Conservation (phyloP, 352 stramenopile species). For the Phytopythium montanum region DNA sequence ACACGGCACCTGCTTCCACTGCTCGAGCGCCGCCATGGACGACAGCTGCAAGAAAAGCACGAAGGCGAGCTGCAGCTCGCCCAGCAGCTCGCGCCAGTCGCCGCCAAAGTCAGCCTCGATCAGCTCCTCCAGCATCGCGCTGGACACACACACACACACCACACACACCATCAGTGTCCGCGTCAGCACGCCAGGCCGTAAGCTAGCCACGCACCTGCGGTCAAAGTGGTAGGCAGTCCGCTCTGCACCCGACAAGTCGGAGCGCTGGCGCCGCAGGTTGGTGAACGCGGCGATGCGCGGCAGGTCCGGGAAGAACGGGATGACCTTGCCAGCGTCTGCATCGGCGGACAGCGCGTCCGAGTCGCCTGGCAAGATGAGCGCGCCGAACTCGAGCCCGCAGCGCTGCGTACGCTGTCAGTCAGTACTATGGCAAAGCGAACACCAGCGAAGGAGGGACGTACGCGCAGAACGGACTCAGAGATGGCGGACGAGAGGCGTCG, state of each 20-base stretch:
- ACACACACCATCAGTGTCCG: background rate
- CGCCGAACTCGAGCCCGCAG: conserved; percentile 58
- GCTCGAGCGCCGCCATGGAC: conserved; percentile 89
- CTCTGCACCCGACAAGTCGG: conserved; percentile 35
- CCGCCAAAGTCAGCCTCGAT: conserved; percentile 29
- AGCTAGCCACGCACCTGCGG: conserved; percentile 43
- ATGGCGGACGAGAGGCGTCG: conserved; percentile 67
- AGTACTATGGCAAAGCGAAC: background rate
- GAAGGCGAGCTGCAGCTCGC: conserved; percentile 93
- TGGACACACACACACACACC: conserved; percentile 4
- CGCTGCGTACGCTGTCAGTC: conserved; percentile 29
- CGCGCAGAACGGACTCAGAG: conserved; percentile 54
- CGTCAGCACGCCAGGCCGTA: background rate
- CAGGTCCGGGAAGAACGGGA: conserved; percentile 71
- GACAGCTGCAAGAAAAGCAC: conserved; percentile 92
- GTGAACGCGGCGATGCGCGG: conserved; percentile 77
- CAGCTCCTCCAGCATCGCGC: conserved; percentile 48
- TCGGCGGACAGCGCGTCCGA: conserved; percentile 35
- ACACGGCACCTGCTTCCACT: conserved; percentile 88
- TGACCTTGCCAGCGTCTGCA: conserved; percentile 22
- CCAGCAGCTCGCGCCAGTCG: conserved; percentile 81
- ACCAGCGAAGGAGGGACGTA: conserved; percentile 9
- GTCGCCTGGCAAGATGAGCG: conserved; percentile 65
- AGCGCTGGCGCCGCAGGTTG: conserved; percentile 29
- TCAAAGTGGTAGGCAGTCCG: conserved; percentile 81